Evolutionary conservation across 192 early-diverging fungal species (phyloP).

Genomic region (Rhizophagus prolifer): DNA sequence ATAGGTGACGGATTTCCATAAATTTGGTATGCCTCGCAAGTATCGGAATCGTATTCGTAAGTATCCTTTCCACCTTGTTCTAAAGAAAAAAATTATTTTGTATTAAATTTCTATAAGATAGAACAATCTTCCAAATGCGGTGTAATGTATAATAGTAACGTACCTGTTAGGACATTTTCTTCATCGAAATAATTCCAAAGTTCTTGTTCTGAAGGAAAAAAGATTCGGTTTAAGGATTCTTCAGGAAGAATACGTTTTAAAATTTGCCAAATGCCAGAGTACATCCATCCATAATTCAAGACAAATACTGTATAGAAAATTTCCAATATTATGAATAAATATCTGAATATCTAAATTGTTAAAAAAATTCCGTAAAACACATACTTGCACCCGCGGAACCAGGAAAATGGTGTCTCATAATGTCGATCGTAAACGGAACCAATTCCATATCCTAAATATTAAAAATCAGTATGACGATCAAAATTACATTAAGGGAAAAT

Average conservation of each 20-base stretch:
- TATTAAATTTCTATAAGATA: neutral
- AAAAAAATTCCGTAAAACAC: neutral
- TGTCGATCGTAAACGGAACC: constrained; percentile 13
- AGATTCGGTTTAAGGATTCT: constrained; percentile 37
- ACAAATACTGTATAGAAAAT: constrained; percentile 31
- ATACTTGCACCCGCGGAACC: constrained; percentile 19
- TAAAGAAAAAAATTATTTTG: neutral
- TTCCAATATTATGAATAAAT: neutral
- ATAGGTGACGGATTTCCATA: constrained; percentile 12
- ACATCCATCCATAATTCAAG: constrained; percentile 52
- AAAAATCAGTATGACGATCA: neutral
- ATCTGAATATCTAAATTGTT: neutral
- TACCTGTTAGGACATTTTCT: constrained; percentile 38
- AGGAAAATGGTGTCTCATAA: constrained; percentile 20
- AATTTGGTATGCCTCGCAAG: neutral
- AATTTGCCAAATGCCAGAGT: constrained; percentile 47
- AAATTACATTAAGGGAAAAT: neutral
- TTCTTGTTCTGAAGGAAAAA: constrained; percentile 36
- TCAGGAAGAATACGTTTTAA: constrained; percentile 38
- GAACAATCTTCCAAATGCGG: neutral
- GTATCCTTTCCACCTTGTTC: constrained; percentile 24
- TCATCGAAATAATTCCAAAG: constrained; percentile 32
- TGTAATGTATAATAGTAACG: neutral
- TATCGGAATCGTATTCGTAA: constrained; percentile 7
- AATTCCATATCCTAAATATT: constrained; percentile 19